These are phyloP conservation scores for Suillus subluteus DNA, from an alignment of 768 basidiomycete genomes.

Conservation along the genomic window DNA sequence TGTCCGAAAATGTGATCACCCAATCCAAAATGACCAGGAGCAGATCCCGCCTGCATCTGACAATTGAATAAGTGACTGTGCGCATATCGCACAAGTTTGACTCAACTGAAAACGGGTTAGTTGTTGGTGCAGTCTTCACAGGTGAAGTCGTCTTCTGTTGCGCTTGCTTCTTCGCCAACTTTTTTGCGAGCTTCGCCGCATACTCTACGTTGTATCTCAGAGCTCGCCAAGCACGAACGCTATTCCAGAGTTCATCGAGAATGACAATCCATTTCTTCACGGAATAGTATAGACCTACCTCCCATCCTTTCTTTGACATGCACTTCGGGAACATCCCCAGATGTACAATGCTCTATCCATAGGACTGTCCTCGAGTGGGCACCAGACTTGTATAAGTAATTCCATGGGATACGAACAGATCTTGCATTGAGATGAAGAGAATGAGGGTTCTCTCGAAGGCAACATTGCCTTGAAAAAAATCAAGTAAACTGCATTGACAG, in stretches of 20 bases:
- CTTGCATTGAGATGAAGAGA: slow-evolving; percentile 71
- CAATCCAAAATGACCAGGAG: slow-evolving; percentile 50
- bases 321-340: slow-evolving; percentile 74
- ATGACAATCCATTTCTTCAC: slow-evolving; percentile 12
- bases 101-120: slow-evolving; percentile 75
- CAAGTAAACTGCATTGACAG: slow-evolving; percentile 49
- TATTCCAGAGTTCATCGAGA: slow-evolving; percentile 34
- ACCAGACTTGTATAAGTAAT: slow-evolving; percentile 87
- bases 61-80: slow-evolving; percentile 11
- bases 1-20: slow-evolving; percentile 71
- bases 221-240: slow-evolving; percentile 83
- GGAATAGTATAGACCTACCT: slow-evolving; percentile 55
- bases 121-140: slow-evolving; percentile 37
- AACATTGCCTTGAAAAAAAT: slow-evolving; percentile 69
- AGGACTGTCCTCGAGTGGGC: slow-evolving; percentile 83
- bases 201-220: slow-evolving; percentile 73
- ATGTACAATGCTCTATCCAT: slow-evolving; percentile 86
- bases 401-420: slow-evolving; percentile 76
- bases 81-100: slow-evolving; percentile 9
- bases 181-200: slow-evolving; percentile 70
- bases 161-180: slow-evolving; percentile 46
- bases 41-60: slow-evolving; percentile 31
- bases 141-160: slow-evolving; percentile 40
- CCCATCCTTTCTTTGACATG: slow-evolving; percentile 77
- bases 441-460: slow-evolving; percentile 60